Evolutionary conservation across 768 basidiomycete genomes (phyloP).

Genomic region (Hemileccinum impolitum): DNA sequence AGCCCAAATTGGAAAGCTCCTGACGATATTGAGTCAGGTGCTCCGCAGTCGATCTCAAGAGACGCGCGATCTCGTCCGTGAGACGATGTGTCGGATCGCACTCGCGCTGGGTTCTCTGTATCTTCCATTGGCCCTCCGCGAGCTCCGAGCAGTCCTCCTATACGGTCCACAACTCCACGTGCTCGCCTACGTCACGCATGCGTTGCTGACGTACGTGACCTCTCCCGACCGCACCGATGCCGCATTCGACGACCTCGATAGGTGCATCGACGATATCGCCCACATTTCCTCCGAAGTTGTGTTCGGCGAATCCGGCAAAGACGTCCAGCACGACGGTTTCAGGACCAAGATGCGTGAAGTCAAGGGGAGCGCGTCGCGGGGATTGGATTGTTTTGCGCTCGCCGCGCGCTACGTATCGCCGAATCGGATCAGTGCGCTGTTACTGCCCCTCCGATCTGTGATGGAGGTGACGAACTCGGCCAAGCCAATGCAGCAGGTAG

Average conservation of each 20-base stretch:
- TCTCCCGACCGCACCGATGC: constrained; percentile 47
- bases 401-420: constrained; percentile 79
- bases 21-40: constrained; percentile 86
- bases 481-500: constrained; percentile 79
- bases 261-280: constrained; percentile 73
- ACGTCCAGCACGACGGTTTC: constrained; percentile 85
- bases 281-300: constrained; percentile 85
- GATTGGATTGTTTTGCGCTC: constrained; percentile 81
- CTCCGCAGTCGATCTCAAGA: constrained; percentile 94
- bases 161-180: constrained; percentile 96
- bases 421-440: constrained; percentile 65
- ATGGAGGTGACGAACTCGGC: constrained; percentile 81
- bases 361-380: constrained; percentile 73
- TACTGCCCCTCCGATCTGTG: constrained; percentile 76
- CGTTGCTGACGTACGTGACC: constrained; percentile 79
- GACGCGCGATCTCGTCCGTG: constrained; percentile 80
- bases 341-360: constrained; percentile 95
- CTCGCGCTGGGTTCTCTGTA: constrained; percentile 69
- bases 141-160: constrained; percentile 77
- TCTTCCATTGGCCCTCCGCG: constrained; percentile 69
- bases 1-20: constrained; percentile 66
- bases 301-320: constrained; percentile 91
- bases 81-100: constrained; percentile 78
- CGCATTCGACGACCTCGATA: constrained; percentile 64
- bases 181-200: constrained; percentile 79